A percentile compares a stretch with the other conserved stretches of the same genome.
Conservation (phyloP, 345 rosid genomes). For the Dimocarpus longan region DNA sequence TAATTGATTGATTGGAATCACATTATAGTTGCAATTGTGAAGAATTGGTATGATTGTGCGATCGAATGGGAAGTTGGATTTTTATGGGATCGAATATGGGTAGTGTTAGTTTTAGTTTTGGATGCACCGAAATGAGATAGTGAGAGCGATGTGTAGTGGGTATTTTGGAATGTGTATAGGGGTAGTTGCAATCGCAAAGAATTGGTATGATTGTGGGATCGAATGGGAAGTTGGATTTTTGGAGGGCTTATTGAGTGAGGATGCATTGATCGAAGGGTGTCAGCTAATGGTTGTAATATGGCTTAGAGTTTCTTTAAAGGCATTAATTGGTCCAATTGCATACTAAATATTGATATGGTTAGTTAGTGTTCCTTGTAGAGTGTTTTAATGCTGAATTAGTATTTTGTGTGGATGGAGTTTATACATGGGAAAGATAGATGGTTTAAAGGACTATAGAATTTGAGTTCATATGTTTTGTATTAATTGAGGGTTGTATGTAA, state of each 20-base stretch:
- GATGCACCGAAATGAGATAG: too few relatives aligned
- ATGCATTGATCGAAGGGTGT: not conserved
- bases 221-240: not conserved
- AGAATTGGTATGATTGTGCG: not conserved
- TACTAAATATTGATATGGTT: not conserved
- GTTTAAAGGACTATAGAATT: not conserved
- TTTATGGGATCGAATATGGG: too few relatives aligned
- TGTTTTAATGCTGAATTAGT: conserved; percentile 1
- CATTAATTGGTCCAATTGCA: not conserved
- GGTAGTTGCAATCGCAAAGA: too few relatives aligned
- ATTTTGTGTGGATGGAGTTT: not conserved
- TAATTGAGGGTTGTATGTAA: not conserved
- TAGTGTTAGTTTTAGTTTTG: too few relatives aligned
- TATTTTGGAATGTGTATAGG: too few relatives aligned
- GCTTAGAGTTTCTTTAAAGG: not conserved
- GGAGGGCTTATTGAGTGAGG: not conserved
- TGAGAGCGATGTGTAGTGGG: too few relatives aligned
- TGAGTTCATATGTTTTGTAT: not conserved
- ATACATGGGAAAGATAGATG: not conserved
- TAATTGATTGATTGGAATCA: not conserved
- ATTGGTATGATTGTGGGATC: not conserved
- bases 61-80: not conserved
- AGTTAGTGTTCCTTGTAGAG: not conserved
- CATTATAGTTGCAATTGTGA: not conserved
- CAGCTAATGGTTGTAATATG: not conserved